Base-by-base conservation (phyloP, 257 asterid species). In the Penstemon eatonii region DNA sequence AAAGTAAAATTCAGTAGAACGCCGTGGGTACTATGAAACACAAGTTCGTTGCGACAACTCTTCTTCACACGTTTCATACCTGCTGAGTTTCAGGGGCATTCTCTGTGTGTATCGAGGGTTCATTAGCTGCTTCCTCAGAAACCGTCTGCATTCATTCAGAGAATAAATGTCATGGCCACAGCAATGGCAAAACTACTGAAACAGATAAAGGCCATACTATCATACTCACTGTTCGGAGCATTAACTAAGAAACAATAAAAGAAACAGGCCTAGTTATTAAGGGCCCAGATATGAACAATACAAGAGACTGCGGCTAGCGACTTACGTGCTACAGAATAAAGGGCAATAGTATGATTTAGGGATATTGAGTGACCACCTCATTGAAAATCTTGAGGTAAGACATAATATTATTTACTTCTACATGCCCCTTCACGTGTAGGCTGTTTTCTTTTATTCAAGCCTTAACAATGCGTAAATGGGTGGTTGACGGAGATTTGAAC, bases 61-160 rank as follows among this genome's bases (percentile, higher is more conserved):
- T 65, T 39, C 45, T 70, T 9, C 50, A 52, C 63, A 45, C 11
- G 37, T 63, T 65, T 63, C 77, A 36, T 75, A 84, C 90, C 90
- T 82, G 89, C 69, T 63, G 87, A 52, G 36, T 58, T 70, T 69
- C 82, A 60, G 68, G 25, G 62, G 69, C 69, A 80, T 40, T 63
- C 60, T 70, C 84, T 45, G 80, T 80, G 54, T 55, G 56, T 73
- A 36, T 68, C 53, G 59, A 54, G 64, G 71, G 75, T 69, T 84
- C 87, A 46, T 56, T 59, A 65, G 80, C 76, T 63, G 83, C 80
- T 56, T 72, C 83, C 46, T 61, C 78, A 68, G 76, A 47, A 70
- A 39, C 57, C 65, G 74, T 66, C 89, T 84, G 82, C 71, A 75
- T 46, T 42, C 49, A 76, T 46, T 42, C 49, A 76, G 52, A 55